These are phyloP conservation scores for Trichoderma sp. DNA, from an alignment of 2,329 filamentous ascomycete species.

Conservation along the genomic window DNA sequence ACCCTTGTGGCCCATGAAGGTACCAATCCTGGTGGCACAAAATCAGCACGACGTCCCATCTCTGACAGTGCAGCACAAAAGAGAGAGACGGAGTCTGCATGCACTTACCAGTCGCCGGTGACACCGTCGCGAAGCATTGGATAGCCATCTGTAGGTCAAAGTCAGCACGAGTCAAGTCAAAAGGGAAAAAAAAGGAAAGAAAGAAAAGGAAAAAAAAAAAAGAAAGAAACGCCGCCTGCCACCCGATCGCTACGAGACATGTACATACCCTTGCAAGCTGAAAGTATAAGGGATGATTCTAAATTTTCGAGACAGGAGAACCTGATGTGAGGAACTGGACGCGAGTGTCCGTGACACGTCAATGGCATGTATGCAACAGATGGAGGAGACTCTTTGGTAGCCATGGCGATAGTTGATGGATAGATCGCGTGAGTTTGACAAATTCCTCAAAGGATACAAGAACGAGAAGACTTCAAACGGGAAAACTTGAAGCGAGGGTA, in stretches of 20 bases:
- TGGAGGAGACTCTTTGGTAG: no score
- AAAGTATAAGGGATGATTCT: slow-evolving; percentile 87
- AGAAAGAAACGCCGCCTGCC: neutral
- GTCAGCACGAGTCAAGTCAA: slow-evolving; percentile 7
- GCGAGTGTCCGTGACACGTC: slow-evolving; percentile 92
- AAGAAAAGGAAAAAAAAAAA: neutral
- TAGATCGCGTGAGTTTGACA: neutral
- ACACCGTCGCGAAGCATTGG: slow-evolving; percentile 97
- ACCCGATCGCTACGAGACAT: neutral
- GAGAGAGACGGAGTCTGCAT: neutral
- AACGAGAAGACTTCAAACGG: neutral
- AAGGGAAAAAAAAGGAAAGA: neutral
- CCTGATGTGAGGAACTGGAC: slow-evolving; percentile 86
- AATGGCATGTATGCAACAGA: slow-evolving; percentile 87
- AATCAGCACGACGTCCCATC: neutral
- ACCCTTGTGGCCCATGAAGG: slow-evolving; percentile 96
- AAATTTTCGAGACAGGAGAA: slow-evolving; percentile 84
- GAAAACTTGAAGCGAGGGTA: neutral
- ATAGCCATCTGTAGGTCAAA: slow-evolving; percentile 74
- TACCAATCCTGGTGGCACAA: slow-evolving; percentile 73
- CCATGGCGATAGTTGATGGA: slow-evolving; percentile 33
- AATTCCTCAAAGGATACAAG: neutral
- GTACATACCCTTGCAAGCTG: slow-evolving; percentile 79
- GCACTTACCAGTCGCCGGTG: slow-evolving; percentile 81
- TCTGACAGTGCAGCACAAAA: slow-evolving; percentile 2